phyloP scores from a whole-genome alignment of 1,284 basidiomycete species.

The Puccinia horiana region DNA sequence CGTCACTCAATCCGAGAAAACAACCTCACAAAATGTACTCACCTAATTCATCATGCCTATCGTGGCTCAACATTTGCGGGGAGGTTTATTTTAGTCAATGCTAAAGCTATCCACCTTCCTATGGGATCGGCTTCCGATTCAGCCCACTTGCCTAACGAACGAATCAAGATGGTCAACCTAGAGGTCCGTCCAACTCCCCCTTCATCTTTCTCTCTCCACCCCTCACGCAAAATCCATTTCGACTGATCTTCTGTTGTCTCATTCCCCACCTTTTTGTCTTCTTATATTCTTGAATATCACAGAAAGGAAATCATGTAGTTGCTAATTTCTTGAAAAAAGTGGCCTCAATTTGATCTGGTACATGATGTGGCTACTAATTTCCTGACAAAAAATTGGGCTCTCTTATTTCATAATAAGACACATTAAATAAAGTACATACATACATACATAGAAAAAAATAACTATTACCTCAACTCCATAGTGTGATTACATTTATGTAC shows the following conservation, averaged over 20 bases:
- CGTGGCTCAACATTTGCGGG: background rate
- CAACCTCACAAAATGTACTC: background rate
- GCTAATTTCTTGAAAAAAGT: conserved; percentile 43
- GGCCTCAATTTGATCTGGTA: conserved; percentile 19
- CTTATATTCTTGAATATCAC: background rate
- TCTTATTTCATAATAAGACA: no score
- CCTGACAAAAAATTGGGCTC: no score
- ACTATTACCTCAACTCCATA: no score
- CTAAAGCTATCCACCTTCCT: conserved; percentile 77
- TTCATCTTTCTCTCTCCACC: background rate
- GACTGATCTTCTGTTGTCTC: background rate
- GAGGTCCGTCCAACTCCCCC: conserved; percentile 54
- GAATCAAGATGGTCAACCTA: conserved; percentile 60
- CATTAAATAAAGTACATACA: no score
- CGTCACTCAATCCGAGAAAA: no score
- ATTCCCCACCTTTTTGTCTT: background rate
- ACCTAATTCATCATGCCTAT: background rate
- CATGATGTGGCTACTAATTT: no score
- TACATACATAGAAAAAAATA: no score
- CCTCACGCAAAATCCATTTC: background rate
- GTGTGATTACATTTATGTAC: no score
- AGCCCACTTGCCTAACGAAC: conserved; percentile 64
- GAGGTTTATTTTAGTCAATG: conserved; percentile 60
- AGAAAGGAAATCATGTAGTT: conserved; percentile 50
- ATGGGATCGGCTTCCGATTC: conserved; percentile 72